Evolutionary conservation across 305 asterid species (phyloP), one percentile per base, ranked within the genome.

Genomic region (Solanum hybrid): DNA sequence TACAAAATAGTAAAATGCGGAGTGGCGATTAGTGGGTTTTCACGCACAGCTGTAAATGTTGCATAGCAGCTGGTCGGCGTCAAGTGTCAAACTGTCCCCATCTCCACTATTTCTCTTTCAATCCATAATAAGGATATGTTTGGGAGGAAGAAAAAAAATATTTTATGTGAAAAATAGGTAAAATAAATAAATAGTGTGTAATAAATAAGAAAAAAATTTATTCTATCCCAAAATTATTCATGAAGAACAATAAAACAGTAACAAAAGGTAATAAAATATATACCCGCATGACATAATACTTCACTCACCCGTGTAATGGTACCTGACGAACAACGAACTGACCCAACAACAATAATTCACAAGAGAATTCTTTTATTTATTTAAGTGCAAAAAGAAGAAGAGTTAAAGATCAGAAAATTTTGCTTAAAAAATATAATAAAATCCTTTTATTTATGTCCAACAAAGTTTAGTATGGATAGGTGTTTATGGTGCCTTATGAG

Each of bases 41-140:
- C 27, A 40, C 11, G 13, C 75, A 51, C 75, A 84, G 87, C 87
- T 84, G 87, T 84, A 51, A 84, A 84, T 84, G 87, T 31, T 14
- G 42, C 87, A 84, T 31, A 84, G 87, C 87, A 84, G 31, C 87
- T 84, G 87, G 87, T 51, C 75, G 87, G 42, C 31, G 31, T 51
- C 87, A 17, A 84, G 22, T 51, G 87, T 84, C 87, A 51, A 78
- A 31, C 14, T 84, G 87, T 51, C 87, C 75, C 36, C 75, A 31
- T 29, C 87, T 60, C 40, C 75, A 82, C 38, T 84, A 10, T 20
- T 8, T 82, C 2, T 38, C 24, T 35, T 79, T 0, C 32, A 40
- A 81, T 29, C 38, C 34, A 40, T 82, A 29, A 46, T 82, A 37
- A 37, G 27, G 72, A 9, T 64, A 22, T 64, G 72, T 64, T 64